Evolutionary conservation across 768 basidiomycete genomes (phyloP), one percentile per base, ranked within the genome.

Genomic region (Pleurotus ostreatus): DNA sequence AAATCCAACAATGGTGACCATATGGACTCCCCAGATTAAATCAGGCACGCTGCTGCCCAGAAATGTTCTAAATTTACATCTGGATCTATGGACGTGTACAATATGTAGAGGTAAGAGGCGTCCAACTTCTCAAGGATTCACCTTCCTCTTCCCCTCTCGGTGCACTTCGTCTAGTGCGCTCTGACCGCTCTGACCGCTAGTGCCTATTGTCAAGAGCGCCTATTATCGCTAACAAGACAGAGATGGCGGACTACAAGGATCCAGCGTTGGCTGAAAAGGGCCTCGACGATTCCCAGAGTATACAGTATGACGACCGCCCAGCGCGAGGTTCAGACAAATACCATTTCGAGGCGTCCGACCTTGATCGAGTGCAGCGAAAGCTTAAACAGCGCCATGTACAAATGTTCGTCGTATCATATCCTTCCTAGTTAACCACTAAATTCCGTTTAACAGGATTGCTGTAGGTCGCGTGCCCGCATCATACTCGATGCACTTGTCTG

Each of bases 381-480:
- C 77, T 90, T 38, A 83, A 88, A 70, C 86, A 89, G 69, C 82
- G 88, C 26, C 88, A 89, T 81, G 83, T 88, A 12, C 88, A 89
- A 66, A 90, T 90, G 88, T 84, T 63, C 53, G 80, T 70, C 55
- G 37, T 47, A 44, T 18, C 13, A 18, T 46, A 43, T 20, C 46
- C 20, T 22, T 40, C 38, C 22, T 30, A 7, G 53, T 39, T n/a
- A 15, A 22, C 58, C 6, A 56, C 25, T 39, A 37, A 54, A 48
- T 20, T 57, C 43, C 18, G 37, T 45, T 44, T 39, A 9, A 34
- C 57, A 82, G 82, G 82, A 86, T 87, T 69, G 85, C 85, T 58
- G 86, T 86, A 60, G 68, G 81, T 65, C 51, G 18, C 22, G 40
- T 15, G 20, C 40, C 15, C 9, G 16, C n/a, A 6, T 56, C 4